Evolutionary conservation across 2,329 filamentous ascomycete genomes (phyloP).

Genomic region (Blumeriella jaapii): DNA sequence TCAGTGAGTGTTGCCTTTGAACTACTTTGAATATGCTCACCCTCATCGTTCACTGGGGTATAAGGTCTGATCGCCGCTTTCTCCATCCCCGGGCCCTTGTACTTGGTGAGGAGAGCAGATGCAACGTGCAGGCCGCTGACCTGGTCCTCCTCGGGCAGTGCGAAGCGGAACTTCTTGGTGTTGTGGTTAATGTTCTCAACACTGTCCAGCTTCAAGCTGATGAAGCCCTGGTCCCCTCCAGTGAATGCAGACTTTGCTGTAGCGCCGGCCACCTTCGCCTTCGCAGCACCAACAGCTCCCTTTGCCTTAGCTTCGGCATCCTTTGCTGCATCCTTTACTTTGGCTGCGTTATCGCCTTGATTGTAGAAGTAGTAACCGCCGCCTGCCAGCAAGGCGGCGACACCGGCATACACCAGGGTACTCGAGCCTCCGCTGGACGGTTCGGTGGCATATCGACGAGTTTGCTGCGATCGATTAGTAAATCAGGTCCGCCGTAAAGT

Average conservation of each 20-base stretch:
- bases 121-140: slow-evolving; percentile 74
- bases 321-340: slow-evolving; percentile 42
- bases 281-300: slow-evolving; percentile 27
- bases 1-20: slow-evolving; percentile 10
- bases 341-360: slow-evolving; percentile 35
- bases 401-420: slow-evolving; percentile 47
- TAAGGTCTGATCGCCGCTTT: slow-evolving; percentile 89
- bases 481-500: slow-evolving; percentile 6
- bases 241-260: slow-evolving; percentile 45
- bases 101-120: slow-evolving; percentile 87
- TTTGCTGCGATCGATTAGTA: slow-evolving; percentile 38
- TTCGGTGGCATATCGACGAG: slow-evolving; percentile 65
- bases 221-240: slow-evolving; percentile 82
- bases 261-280: slow-evolving; percentile 23
- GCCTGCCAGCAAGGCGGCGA: slow-evolving; percentile 46
- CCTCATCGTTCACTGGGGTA: slow-evolving; percentile 81
- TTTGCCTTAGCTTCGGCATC: slow-evolving; percentile 45
- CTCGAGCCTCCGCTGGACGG: slow-evolving; percentile 37
- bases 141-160: slow-evolving; percentile 70
- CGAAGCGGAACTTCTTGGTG: slow-evolving; percentile 86
- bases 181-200: slow-evolving; percentile 82
- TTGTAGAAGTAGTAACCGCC: slow-evolving; percentile 43
- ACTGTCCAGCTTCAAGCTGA: slow-evolving; percentile 68
- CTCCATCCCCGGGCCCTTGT: slow-evolving; percentile 67
- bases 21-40: slow-evolving; percentile 30